Base-by-base conservation (phyloP, 257 asterid species). In the Nicotiana benthamiana region DNA sequence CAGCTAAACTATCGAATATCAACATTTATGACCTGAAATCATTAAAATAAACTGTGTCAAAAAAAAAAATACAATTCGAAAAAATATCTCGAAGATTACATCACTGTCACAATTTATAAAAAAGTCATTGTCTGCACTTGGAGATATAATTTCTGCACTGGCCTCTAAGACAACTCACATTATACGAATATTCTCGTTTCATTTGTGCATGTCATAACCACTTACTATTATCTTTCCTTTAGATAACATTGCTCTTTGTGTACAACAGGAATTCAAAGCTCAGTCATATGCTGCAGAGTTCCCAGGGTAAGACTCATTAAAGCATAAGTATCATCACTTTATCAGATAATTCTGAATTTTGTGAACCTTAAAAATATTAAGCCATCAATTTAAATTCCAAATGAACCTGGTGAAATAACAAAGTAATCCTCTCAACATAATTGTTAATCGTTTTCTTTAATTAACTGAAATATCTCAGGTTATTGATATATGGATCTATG, bases 261-360 rank as follows among this genome's bases (percentile, higher is more conserved):
- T 54, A 40, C 80, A 30, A 70, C 98, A 94, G 98, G 93, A 96
- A 96, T 86, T 96, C 99, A 11, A 96, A 96, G 87, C 99, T 96
- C 85, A 94, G 97, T 51, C 97, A 94, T 87, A 86, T 96, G 87
- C 94, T 94, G 89, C 99, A 96, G 87, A 94, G 96, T 81, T 96
- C 97, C 77, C 86, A 94, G 61, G 97, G 98, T 93, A 84, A 84
- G 91, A 76, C 68, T 62, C 77, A 7, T 72, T 72, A 46, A 48
- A 67, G 24, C 61, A 48, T 72, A 32, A 13, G 57, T 40, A 40
- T 40, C 46, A 7, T 36, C 10, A 36, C 9, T 36, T 36, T 40
- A 70, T 43, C 53, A 70, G 59, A 43, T 43, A 24, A 24, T 48
- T 20, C 26, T 72, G 26, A 46, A 46, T 72, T 72, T 72, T 72